Conservation (phyloP, 192 early-diverging fungal species). For the Haplosporangium gracile region DNA sequence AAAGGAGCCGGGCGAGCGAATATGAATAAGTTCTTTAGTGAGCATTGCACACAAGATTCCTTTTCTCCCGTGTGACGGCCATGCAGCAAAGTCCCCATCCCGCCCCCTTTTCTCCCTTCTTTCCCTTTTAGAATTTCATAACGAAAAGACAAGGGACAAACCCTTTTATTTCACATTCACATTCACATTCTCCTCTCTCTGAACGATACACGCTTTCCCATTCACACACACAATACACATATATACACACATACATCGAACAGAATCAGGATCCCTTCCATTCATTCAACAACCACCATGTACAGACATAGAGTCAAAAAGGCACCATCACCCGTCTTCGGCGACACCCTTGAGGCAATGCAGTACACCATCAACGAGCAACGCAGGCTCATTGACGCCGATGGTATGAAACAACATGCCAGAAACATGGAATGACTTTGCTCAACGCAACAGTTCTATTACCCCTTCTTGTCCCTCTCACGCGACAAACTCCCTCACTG, state of each 20-base stretch:
- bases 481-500: neutral
- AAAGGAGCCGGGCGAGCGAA: no score
- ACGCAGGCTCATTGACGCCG: constrained; percentile 8
- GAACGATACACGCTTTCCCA: neutral
- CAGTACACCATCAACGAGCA: constrained; percentile 26
- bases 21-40: no score
- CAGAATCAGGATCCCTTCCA: neutral
- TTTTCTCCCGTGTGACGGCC: no score
- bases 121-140: neutral
- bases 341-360: constrained; percentile 23
- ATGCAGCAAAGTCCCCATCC: no score
- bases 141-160: neutral
- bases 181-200: neutral
- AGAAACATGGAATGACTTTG: neutral
- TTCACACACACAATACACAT: neutral
- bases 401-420: constrained; percentile 3
- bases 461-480: neutral
- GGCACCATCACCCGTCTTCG: constrained; percentile 20
- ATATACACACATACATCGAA: neutral
- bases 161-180: neutral
- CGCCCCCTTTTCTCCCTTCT: neutral
- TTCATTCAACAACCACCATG: constrained; percentile 16
- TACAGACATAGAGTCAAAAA: constrained; percentile 38
- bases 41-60: no score
- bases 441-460: neutral